Conservation (phyloP, 352 stramenopile genomes). For the Phytophthora cactorum region DNA sequence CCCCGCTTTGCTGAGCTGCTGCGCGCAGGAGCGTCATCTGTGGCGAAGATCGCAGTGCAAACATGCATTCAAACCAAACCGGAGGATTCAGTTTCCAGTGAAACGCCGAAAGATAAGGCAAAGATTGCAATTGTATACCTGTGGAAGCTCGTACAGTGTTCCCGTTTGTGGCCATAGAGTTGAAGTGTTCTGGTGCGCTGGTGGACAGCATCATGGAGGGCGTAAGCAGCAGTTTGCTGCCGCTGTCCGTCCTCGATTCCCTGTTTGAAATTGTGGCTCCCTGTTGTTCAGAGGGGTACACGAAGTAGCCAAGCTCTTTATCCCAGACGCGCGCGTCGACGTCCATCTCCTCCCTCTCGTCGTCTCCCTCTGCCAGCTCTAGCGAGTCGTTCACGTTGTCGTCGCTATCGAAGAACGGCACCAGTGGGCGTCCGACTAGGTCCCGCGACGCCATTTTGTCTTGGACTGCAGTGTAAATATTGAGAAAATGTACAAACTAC, state of each 20-base stretch:
- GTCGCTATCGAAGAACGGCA: conserved; percentile 78
- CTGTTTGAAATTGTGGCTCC: conserved; percentile 23
- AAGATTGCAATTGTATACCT: conserved; percentile 35
- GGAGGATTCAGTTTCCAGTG: conserved; percentile 15
- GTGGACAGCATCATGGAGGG: conserved; percentile 81
- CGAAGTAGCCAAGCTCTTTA: conserved; percentile 83
- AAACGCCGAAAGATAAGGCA: conserved; percentile 12
- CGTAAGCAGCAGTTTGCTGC: conserved; percentile 61
- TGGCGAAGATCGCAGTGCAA: conserved; percentile 25
- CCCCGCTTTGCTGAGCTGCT: conserved; percentile 62
- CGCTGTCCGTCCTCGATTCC: conserved; percentile 30
- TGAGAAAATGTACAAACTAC: conserved; percentile 30
- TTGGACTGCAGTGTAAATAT: conserved; percentile 12
- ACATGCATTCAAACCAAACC: conserved; percentile 20
- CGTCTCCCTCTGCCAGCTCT: conserved; percentile 38
- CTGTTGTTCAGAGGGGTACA: conserved; percentile 67
- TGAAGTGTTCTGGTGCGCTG: conserved; percentile 52
- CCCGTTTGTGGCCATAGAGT: conserved; percentile 29
- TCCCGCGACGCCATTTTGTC: conserved; percentile 42
- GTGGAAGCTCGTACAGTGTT: conserved; percentile 12
- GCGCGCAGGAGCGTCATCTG: conserved; percentile 34
- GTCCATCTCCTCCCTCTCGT: conserved; percentile 64
- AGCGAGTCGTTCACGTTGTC: conserved; percentile 81
- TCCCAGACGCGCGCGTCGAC: conserved; percentile 88
- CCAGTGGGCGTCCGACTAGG: conserved; percentile 71